These are phyloP conservation scores for Blastomyces silverae DNA, from an alignment of 2,329 filamentous ascomycete species.

Conservation along the genomic window DNA sequence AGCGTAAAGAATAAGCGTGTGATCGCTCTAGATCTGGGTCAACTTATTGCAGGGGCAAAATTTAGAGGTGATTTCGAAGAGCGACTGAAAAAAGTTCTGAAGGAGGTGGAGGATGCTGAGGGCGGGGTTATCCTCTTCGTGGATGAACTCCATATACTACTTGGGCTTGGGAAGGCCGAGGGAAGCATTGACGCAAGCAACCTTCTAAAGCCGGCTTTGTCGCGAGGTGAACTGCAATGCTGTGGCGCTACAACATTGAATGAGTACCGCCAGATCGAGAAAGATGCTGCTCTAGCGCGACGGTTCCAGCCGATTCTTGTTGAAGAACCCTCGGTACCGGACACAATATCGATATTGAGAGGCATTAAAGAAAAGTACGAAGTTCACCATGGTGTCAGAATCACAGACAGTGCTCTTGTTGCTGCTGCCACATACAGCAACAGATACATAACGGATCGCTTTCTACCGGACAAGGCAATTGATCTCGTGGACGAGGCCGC, in stretches of 20 bases:
- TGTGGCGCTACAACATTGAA: slow-evolving; percentile 89
- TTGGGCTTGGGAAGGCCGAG: slow-evolving; percentile 90
- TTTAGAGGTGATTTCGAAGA: slow-evolving; percentile 97
- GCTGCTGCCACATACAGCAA: slow-evolving; percentile 89
- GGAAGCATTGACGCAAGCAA: slow-evolving; percentile 96
- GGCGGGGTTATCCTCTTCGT: slow-evolving; percentile 92
- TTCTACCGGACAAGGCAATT: slow-evolving; percentile 94
- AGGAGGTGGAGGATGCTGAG: slow-evolving; percentile 81
- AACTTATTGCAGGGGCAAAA: slow-evolving; percentile 90
- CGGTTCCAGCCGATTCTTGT: slow-evolving; percentile 92
- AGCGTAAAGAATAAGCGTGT: slow-evolving; percentile 93
- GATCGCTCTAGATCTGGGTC: slow-evolving; percentile 78
- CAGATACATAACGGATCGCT: slow-evolving; percentile 92
- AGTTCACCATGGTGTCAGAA: slow-evolving; percentile 91
- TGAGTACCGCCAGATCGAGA: slow-evolving; percentile 90
- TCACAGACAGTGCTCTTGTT: slow-evolving; percentile 85
- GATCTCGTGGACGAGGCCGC: slow-evolving; percentile 95
- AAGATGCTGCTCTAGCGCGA: slow-evolving; percentile 85
- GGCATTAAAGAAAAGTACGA: slow-evolving; percentile 98
- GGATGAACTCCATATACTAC: slow-evolving; percentile 84
- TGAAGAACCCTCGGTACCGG: slow-evolving; percentile 82
- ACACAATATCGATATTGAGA: slow-evolving; percentile 89
- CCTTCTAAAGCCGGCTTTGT: slow-evolving; percentile 85
- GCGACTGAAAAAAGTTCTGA: slow-evolving; percentile 79
- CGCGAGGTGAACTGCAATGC: slow-evolving; percentile 86